These are phyloP conservation scores for Solanum hybrid DNA, from an alignment of 305 asterid species.

Conservation along the genomic window DNA sequence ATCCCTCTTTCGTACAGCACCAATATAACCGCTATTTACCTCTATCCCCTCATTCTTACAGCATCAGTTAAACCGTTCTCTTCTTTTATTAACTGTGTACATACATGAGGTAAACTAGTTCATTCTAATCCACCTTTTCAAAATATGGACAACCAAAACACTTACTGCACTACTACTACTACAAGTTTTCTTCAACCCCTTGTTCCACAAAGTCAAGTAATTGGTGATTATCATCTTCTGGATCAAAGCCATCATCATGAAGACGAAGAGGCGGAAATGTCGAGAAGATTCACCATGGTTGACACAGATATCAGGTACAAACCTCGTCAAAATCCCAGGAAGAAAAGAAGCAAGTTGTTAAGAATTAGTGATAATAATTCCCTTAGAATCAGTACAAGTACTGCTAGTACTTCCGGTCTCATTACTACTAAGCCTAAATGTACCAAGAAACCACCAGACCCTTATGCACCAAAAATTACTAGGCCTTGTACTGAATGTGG, in stretches of 20 bases:
- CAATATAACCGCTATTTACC: background rate
- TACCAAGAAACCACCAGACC: constrained; percentile 48
- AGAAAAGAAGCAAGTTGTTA: constrained; percentile 40
- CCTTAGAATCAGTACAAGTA: background rate
- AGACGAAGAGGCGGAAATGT: background rate
- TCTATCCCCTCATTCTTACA: constrained; percentile 5
- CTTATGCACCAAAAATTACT: constrained; percentile 60
- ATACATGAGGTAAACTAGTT: background rate
- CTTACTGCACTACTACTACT: background rate
- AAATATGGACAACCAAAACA: background rate
- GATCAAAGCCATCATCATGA: background rate
- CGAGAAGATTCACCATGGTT: background rate
- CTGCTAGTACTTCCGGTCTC: background rate
- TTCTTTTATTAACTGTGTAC: background rate
- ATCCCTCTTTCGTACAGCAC: background rate
- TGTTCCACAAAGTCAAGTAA: background rate
- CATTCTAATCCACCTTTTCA: background rate
- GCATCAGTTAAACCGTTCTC: background rate
- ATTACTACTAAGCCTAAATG: constrained; percentile 20
- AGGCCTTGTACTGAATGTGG: constrained; percentile 83
- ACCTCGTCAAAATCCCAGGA: constrained; percentile 25
- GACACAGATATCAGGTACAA: constrained; percentile 1
- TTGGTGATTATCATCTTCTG: background rate
- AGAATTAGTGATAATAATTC: constrained; percentile 5
- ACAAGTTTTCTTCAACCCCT: background rate